Base-by-base conservation (phyloP, 768 basidiomycete genomes). In the Lyophyllum shimeji region DNA sequence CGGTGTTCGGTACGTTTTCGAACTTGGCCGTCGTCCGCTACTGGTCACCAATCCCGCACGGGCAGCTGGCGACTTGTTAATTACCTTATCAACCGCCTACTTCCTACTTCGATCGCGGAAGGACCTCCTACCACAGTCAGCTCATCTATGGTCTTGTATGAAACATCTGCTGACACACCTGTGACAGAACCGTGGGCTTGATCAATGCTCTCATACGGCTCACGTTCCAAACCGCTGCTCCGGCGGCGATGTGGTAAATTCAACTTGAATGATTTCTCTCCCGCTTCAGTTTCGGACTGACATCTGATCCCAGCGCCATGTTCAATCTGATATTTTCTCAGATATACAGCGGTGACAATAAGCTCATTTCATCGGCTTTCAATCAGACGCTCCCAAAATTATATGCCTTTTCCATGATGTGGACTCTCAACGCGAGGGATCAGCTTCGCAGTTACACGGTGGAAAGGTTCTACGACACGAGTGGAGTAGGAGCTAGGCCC, bases 361-460 rank as follows among this genome's bases (percentile, higher is more conserved):
- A 57, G 9, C 59, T 72, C 31, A 62, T 70, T 2, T 67, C 67
- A 1, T 65, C 64, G 7, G 68, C 62, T 2, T 71, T 72, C 52
- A 72, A 71, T 46, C 62, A 63, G 57, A 55, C 60, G 9, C 57
- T 72, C 11, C 71, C 72, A 12, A 74, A 71, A 39, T 54, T 74
- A 13, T 74, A 72, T 49, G 72, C 68, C 6, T 61, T 71, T 25
- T 71, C 69, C 2, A 74, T 73, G 72, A 70, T 73, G 71, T 73
- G 71, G 70, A 71, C 71, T 3, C 57, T 73, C 42, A 73, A 73
- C 37, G 68, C 68, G 0, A 66, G 71, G 23, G 61, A 58, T 29
- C 31, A 45, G 1, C 63, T 71, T 40, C 64, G 70, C 39, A 55
- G 43, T 8, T 25, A 52, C 33, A 52, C 56, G 13, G 50, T 54